phyloP scores from a whole-genome alignment of 257 asterid species.

The Marsdenia floribunda region DNA sequence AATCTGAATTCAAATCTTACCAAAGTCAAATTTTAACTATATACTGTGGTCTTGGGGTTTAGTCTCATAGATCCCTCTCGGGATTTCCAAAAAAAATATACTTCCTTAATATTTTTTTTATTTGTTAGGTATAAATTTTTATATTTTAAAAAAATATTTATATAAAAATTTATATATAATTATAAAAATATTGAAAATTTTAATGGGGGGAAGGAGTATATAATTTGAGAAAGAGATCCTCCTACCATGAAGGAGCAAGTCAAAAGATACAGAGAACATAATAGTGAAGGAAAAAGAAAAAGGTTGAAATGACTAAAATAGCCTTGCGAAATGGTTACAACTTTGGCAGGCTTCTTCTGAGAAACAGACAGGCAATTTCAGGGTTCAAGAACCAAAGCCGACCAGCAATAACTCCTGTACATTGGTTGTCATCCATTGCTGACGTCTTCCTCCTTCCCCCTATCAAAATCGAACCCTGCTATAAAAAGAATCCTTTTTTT shows the following conservation, averaged over 20 bases:
- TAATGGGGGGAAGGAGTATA: too few relatives aligned
- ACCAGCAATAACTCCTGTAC: conserved; percentile 40
- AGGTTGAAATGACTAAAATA: neutral
- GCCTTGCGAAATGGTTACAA: neutral
- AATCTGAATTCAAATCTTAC: too few relatives aligned
- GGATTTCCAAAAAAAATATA: too few relatives aligned
- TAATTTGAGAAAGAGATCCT: neutral
- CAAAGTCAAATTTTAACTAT: too few relatives aligned
- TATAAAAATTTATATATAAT: too few relatives aligned
- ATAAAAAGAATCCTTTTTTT: conserved; percentile 14
- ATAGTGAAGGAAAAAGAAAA: neutral
- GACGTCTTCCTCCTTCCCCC: neutral
- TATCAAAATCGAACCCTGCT: neutral
- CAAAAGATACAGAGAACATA: neutral
- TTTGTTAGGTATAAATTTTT: too few relatives aligned
- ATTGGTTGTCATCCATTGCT: conserved; percentile 40
- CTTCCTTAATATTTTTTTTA: too few relatives aligned
- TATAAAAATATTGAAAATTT: too few relatives aligned
- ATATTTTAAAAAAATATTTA: too few relatives aligned
- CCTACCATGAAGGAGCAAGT: conserved; percentile 5
- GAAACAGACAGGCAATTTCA: conserved; percentile 41
- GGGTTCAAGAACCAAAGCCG: conserved; percentile 38
- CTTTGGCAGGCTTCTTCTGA: conserved; percentile 32
- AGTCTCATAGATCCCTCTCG: too few relatives aligned
- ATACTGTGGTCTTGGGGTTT: too few relatives aligned